Evolutionary conservation across 306 rosid species (phyloP).

Genomic region (Lupinus albus): DNA sequence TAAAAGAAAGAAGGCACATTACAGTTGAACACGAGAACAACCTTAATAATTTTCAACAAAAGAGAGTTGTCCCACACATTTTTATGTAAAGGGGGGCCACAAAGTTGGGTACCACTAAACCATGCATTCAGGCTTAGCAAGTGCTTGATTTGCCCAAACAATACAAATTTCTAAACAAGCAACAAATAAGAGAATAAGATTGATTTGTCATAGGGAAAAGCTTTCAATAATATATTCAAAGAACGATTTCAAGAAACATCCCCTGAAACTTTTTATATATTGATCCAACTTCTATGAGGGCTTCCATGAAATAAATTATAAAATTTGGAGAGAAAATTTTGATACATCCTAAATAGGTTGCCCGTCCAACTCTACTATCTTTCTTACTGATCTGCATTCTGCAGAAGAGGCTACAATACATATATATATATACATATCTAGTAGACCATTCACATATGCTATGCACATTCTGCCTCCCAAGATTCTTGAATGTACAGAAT

Average conservation of each 20-base stretch:
- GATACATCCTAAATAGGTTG: slow-evolving; percentile 64
- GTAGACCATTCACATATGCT: slow-evolving; percentile 42
- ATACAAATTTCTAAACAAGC: background rate
- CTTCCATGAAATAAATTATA: slow-evolving; percentile 54
- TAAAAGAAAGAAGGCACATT: background rate
- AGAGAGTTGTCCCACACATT: background rate
- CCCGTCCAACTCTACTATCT: slow-evolving; percentile 67
- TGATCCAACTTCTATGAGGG: slow-evolving; percentile 45
- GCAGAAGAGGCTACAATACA: slow-evolving; percentile 62
- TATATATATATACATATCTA: slow-evolving; percentile 72
- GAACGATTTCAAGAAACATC: slow-evolving; percentile 39
- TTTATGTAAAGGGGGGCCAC: slow-evolving; percentile 11
- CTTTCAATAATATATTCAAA: slow-evolving; percentile 32
- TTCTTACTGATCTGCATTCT: slow-evolving; percentile 70
- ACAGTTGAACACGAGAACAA: background rate
- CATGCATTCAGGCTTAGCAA: background rate
- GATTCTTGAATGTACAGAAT: slow-evolving; percentile 45
- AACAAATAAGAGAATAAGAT: background rate
- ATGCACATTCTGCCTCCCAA: slow-evolving; percentile 44
- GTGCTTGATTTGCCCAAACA: background rate
- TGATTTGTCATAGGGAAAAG: slow-evolving; percentile 9
- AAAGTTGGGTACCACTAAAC: slow-evolving; percentile 30
- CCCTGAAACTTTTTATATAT: slow-evolving; percentile 41
- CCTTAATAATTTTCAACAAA: background rate
- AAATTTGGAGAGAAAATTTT: slow-evolving; percentile 29